phyloP scores from a whole-genome alignment of 805 yeast genomes.

The Saturnispora saitoi region DNA sequence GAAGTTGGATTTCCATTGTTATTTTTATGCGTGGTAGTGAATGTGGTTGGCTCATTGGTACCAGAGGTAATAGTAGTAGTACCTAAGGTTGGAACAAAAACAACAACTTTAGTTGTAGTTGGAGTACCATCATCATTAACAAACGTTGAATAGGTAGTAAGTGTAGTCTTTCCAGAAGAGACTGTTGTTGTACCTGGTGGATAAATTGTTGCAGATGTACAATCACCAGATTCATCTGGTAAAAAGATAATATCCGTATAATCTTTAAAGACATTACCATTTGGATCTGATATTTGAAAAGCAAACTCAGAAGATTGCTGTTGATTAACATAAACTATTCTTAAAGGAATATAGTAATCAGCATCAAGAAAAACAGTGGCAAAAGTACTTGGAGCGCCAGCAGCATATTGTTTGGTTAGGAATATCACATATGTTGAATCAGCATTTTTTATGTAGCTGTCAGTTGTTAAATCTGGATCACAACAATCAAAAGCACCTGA shows the following conservation, averaged over 20 bases:
- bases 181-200: not conserved
- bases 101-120: not conserved
- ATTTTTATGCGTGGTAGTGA: not conserved
- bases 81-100: not conserved
- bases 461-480: constrained; percentile 7
- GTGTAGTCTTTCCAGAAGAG: not conserved
- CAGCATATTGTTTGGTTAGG: not conserved
- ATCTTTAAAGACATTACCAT: not conserved
- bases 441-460: not conserved
- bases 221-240: too few species aligned
- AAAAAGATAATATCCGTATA: not conserved
- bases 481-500: constrained; percentile 30
- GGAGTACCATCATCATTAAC: not conserved
- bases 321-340: constrained; percentile 14
- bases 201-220: not conserved
- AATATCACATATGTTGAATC: constrained; percentile 7
- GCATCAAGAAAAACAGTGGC: constrained; percentile 9
- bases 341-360: constrained; percentile 15
- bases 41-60: not conserved
- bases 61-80: not conserved
- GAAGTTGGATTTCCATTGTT: not conserved
- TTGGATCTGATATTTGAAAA: constrained; percentile 12
- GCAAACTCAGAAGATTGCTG: constrained; percentile 6
- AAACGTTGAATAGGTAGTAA: not conserved
- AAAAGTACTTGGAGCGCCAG: not conserved